phyloP scores from a whole-genome alignment of 2,329 filamentous ascomycete genomes.

The Penicillium hesseltinei region DNA sequence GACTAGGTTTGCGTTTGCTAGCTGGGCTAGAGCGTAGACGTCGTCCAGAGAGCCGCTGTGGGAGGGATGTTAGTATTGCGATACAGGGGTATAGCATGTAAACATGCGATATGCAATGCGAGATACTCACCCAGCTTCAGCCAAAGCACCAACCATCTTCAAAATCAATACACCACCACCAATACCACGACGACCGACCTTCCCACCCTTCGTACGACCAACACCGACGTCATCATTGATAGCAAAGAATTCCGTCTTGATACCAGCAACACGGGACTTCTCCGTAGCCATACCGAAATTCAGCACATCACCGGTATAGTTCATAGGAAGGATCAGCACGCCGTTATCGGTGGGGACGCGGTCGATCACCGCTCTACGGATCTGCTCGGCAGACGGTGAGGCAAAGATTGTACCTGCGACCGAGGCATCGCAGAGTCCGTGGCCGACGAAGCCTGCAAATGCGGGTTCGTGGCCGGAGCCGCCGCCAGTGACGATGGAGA shows the following conservation, averaged over 20 bases:
- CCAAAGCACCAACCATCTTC: conserved; percentile 83
- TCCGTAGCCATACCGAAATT: conserved; percentile 94
- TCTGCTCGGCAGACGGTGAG: conserved; percentile 76
- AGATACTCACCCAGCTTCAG: conserved; percentile 59
- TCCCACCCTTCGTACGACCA: conserved; percentile 76
- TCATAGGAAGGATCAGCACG: conserved; percentile 90
- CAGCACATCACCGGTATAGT: conserved; percentile 85
- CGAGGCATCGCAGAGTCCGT: conserved; percentile 74
- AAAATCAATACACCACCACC: conserved; percentile 88
- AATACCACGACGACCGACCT: conserved; percentile 86
- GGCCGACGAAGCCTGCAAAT: conserved; percentile 81
- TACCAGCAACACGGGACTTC: conserved; percentile 77
- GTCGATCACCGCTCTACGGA: conserved; percentile 70
- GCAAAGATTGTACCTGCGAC: conserved; percentile 88
- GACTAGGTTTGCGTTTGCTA: conserved; percentile 72
- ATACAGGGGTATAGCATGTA: neutral
- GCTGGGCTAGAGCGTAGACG: conserved; percentile 68
- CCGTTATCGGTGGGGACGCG: conserved; percentile 70
- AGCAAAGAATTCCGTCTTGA: conserved; percentile 82
- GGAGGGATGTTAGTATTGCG: neutral
- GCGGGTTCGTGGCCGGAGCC: conserved; percentile 88
- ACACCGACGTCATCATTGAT: conserved; percentile 92
- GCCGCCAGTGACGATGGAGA: conserved; percentile 83
- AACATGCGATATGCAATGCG: conserved; percentile 20
- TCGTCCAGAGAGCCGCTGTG: conserved; percentile 59